Evolutionary conservation across 352 stramenopile genomes (phyloP).

Genomic region (Pythium phragmiticola): DNA sequence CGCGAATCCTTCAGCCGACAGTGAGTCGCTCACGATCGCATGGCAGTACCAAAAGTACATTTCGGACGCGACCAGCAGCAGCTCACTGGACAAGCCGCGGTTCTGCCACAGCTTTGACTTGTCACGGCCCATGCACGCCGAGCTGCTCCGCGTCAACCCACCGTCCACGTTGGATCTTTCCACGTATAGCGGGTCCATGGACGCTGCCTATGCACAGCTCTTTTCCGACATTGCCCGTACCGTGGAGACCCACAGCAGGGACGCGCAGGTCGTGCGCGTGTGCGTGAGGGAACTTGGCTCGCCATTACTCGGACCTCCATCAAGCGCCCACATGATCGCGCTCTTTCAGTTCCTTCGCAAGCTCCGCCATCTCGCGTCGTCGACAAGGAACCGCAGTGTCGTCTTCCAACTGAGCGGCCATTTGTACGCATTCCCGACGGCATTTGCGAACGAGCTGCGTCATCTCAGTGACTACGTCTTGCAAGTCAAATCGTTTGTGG

Average conservation of each 20-base stretch:
- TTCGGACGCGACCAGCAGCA: not conserved
- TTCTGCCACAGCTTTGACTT: slow-evolving; percentile 82
- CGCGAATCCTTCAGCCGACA: slow-evolving; percentile 6
- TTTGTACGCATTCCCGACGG: slow-evolving; percentile 27
- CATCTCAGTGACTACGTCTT: slow-evolving; percentile 61
- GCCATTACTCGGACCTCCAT: slow-evolving; percentile 33
- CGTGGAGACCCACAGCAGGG: slow-evolving; percentile 14
- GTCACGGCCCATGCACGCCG: slow-evolving; percentile 51
- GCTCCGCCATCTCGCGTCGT: slow-evolving; percentile 31
- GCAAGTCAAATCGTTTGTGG: slow-evolving; percentile 56
- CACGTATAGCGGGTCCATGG: not conserved
- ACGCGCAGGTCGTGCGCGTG: slow-evolving; percentile 40
- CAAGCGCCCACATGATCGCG: slow-evolving; percentile 40
- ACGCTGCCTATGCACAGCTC: slow-evolving; percentile 33
- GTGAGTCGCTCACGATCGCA: slow-evolving; percentile 50
- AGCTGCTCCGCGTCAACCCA: slow-evolving; percentile 44
- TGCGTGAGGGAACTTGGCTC: slow-evolving; percentile 48
- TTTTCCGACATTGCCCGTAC: slow-evolving; percentile 29
- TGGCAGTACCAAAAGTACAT: slow-evolving; percentile 81
- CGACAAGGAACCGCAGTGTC: slow-evolving; percentile 9
- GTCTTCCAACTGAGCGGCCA: slow-evolving; percentile 35
- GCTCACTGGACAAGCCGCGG: slow-evolving; percentile 21
- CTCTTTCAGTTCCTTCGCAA: slow-evolving; percentile 39
- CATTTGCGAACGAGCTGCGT: slow-evolving; percentile 46
- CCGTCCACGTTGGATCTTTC: slow-evolving; percentile 33